Base-by-base conservation (phyloP, 2,329 filamentous ascomycete genomes). In the Curvularia hawaiiensis region DNA sequence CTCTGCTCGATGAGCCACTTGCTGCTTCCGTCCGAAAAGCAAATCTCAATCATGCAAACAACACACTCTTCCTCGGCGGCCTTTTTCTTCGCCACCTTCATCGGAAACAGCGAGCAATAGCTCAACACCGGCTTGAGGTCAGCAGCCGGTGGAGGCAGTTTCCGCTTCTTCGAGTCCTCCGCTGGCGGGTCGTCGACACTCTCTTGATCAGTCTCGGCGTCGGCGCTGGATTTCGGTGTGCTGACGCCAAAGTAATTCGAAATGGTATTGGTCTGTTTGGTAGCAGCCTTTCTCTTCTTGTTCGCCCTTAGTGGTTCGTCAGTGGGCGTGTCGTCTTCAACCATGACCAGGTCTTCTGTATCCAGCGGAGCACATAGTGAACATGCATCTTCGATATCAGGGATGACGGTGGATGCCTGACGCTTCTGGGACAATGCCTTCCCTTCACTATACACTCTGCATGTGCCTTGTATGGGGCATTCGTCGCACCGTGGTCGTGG, bases 401-500 rank as follows among this genome's bases (percentile, higher is more conserved):
- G 50, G 0, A 73, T 28, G 18, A 38, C 54, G 9, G 51, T 48
- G 16, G 56, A 8, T 9, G 53, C 40, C 12, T 61, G 60, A 11
- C 49, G 59, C 44, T 66, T 65, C 18, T 62, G 53, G 16, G 63
- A 55, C 8, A 74, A 58, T 2, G 51, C 59, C 35, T 66, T 52
- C 3, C 71, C 74, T 46, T 77, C 74, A n/a, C 63, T 62, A 47
- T 70, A 75, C n/a, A 63, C 67, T 46, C 69, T 65, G 51, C 74
- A 77, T 0, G 69, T 75, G 4, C 56, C 54, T 41, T 65, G 67
- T n/a, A 77, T 64, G 1, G 74, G 74, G 51, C 74, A 77, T 16
- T 69, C 67, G 9, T 64, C 66, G 49, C 86, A 88, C 50, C 83
- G 82, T 1, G 86, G 86, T 62, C 83, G 83, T 0, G 86, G 85